Conservation (phyloP, 1,284 basidiomycete species). For the Fomitopsis betulina region DNA sequence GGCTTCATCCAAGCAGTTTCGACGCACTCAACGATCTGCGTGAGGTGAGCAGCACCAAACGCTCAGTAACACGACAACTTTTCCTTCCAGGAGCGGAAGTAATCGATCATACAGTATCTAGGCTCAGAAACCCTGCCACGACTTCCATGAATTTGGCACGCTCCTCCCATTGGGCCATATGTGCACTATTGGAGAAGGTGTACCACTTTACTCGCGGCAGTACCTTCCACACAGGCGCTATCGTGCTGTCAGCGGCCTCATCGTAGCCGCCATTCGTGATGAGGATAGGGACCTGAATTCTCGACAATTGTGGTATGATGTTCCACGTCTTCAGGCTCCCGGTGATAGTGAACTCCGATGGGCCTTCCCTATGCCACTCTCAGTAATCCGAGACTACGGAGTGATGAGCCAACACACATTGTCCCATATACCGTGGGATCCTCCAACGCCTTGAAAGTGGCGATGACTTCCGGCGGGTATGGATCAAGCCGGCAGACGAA, state of each 20-base stretch:
- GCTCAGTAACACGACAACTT: too few species aligned
- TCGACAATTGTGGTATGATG: conserved; percentile 37
- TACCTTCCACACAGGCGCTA: conserved; percentile 40
- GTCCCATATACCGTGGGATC: conserved; percentile 48
- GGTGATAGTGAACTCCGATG: conserved; percentile 44
- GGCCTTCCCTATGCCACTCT: conserved; percentile 38
- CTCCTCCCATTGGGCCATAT: conserved; percentile 27
- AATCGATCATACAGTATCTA: not conserved
- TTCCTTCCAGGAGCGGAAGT: too few species aligned
- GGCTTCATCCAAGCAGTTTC: too few species aligned
- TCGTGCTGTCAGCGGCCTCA: conserved; percentile 40
- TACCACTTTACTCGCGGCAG: conserved; percentile 33
- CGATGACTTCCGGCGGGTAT: conserved; percentile 31
- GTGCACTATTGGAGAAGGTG: conserved; percentile 23
- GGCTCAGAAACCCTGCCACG: not conserved
- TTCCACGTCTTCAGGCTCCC: conserved; percentile 48
- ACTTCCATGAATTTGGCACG: conserved; percentile 17
- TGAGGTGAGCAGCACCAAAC: too few species aligned
- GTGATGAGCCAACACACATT: conserved; percentile 29
- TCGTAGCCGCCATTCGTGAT: conserved; percentile 49
- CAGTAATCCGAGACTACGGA: not conserved
- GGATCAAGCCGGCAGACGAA: conserved; percentile 45
- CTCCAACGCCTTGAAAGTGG: conserved; percentile 25
- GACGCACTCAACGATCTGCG: too few species aligned
- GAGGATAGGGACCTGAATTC: conserved; percentile 44